Conservation (phyloP, 1,284 basidiomycete genomes). For the Rhodofomes roseus region DNA sequence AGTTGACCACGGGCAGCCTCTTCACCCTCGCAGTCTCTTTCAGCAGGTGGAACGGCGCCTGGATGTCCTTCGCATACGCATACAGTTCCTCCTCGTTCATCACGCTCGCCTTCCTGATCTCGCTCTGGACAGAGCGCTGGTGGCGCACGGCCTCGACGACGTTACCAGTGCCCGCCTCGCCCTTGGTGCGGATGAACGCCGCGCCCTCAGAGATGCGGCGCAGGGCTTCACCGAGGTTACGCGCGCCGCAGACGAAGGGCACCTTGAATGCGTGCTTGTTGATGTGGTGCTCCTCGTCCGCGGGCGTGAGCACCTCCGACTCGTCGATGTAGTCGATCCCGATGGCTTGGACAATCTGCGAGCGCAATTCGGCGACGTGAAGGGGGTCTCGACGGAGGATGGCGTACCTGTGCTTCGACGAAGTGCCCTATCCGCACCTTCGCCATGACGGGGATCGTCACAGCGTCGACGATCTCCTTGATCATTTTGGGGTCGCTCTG, state of each 20-base stretch:
- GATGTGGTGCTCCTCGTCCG: conserved; percentile 82
- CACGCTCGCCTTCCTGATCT: conserved; percentile 82
- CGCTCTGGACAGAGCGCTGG: conserved; percentile 78
- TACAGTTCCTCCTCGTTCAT: conserved; percentile 98
- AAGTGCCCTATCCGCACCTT: conserved; percentile 97
- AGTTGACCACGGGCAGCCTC: conserved; percentile 91
- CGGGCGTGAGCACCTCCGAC: conserved; percentile 94
- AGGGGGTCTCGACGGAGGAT: background rate
- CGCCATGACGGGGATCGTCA: conserved; percentile 92
- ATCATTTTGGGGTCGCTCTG: conserved; percentile 96
- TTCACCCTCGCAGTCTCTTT: conserved; percentile 96
- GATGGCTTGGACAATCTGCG: conserved; percentile 89
- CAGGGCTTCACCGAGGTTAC: conserved; percentile 88
- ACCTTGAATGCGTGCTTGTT: conserved; percentile 91
- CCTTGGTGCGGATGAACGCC: conserved; percentile 96
- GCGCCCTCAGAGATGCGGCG: conserved; percentile 97
- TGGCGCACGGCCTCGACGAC: conserved; percentile 97
- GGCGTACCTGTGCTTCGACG: conserved; percentile 83
- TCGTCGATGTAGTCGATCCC: conserved; percentile 99
- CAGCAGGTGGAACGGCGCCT: conserved; percentile 95
- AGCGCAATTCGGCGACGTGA: conserved; percentile 7
- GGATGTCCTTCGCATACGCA: conserved; percentile 89
- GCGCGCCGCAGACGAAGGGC: conserved; percentile 82
- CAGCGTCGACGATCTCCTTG: conserved; percentile 90
- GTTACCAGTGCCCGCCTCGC: conserved; percentile 97